phyloP scores from a whole-genome alignment of 2,329 filamentous ascomycete species.

The Chaetothyriales sp. region DNA sequence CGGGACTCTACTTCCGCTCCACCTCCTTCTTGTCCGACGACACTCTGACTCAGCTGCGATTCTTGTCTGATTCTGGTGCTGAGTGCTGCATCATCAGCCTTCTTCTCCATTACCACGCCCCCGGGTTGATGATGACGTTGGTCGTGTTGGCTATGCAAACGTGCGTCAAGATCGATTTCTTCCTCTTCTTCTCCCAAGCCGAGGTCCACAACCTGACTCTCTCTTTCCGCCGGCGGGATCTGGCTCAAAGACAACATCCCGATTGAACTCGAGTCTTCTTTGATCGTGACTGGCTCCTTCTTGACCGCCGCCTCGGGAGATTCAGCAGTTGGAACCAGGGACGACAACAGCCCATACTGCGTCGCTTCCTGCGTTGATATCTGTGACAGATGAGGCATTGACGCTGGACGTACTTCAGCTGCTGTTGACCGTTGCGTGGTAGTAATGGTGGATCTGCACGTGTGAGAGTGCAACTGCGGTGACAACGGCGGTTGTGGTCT shows the following conservation, averaged over 20 bases:
- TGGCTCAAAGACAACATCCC: conserved; percentile 9
- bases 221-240: conserved; percentile 4
- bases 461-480: conserved; percentile 2
- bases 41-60: neutral
- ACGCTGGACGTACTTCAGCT: conserved; percentile 8
- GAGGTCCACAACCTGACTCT: neutral
- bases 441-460: neutral
- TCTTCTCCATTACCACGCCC: no score
- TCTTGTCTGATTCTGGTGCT: neutral
- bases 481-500: conserved; percentile 7
- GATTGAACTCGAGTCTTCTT: conserved; percentile 15
- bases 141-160: neutral
- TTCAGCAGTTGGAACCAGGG: neutral
- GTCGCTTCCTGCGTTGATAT: conserved; percentile 19
- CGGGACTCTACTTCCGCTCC: neutral
- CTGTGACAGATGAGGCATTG: conserved; percentile 17
- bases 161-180: conserved; percentile 10
- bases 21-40: neutral
- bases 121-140: neutral
- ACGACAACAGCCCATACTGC: conserved; percentile 2
- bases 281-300: conserved; percentile 12
- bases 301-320: neutral
- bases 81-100: neutral
- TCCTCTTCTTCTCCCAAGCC: conserved; percentile 8
- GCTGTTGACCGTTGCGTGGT: conserved; percentile 10